Evolutionary conservation across 306 rosid species (phyloP).

Genomic region (Benincasa hispida): DNA sequence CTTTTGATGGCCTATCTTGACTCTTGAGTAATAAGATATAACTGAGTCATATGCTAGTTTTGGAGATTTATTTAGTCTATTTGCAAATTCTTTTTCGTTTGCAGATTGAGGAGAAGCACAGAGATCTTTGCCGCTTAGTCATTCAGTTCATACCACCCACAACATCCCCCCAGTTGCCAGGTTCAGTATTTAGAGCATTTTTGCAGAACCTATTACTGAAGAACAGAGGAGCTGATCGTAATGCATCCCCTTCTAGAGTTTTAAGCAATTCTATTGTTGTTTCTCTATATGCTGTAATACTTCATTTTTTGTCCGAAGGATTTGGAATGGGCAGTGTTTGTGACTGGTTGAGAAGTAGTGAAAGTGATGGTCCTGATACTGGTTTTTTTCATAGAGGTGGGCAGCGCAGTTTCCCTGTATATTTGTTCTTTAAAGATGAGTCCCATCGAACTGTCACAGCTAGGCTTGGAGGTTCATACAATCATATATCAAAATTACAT

Average conservation of each 20-base stretch:
- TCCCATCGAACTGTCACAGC: constrained; percentile 56
- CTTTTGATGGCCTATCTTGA: not conserved
- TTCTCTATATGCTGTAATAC: constrained; percentile 79
- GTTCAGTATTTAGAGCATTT: constrained; percentile 77
- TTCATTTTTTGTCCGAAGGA: constrained; percentile 92
- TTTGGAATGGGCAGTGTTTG: constrained; percentile 62
- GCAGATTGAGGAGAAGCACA: constrained; percentile 96
- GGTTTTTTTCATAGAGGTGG: constrained; percentile 99
- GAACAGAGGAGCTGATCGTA: constrained; percentile 80
- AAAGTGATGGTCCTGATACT: constrained; percentile 36
- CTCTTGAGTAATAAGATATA: not conserved
- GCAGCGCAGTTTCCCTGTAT: constrained; percentile 65
- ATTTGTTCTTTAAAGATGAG: constrained; percentile 53
- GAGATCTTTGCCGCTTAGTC: constrained; percentile 83
- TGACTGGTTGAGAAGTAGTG: constrained; percentile 68
- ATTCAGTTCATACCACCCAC: constrained; percentile 90
- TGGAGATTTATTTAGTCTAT: not conserved
- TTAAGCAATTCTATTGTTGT: constrained; percentile 81
- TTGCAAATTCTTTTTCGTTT: constrained; percentile 1
- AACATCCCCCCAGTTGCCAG: constrained; percentile 74
- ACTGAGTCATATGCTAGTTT: not conserved
- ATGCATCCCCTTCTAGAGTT: constrained; percentile 74
- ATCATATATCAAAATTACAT: constrained; percentile 58
- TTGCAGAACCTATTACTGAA: constrained; percentile 64
- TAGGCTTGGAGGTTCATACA: constrained; percentile 91